Conservation (phyloP, 2,329 filamentous ascomycete genomes). For the Trichoderma hamatum region DNA sequence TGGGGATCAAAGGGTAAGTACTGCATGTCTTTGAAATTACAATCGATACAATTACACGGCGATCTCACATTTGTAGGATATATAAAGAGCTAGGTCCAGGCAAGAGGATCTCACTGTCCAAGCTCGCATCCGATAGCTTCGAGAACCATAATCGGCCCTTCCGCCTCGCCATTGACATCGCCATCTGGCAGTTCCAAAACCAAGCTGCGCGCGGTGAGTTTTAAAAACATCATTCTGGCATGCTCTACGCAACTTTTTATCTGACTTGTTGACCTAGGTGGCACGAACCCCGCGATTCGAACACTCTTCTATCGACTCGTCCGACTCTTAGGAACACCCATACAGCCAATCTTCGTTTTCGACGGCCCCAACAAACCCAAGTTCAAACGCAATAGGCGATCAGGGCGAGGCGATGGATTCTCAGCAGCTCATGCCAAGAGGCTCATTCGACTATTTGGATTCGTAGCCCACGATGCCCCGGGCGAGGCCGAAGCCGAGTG, state of each 20-base stretch:
- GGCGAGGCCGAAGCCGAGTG: conserved; percentile 98
- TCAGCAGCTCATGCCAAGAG: conserved; percentile 79
- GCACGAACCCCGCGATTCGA: conserved; percentile 84
- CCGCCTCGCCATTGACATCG: conserved; percentile 88
- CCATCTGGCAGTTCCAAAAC: conserved; percentile 96
- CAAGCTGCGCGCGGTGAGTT: conserved; percentile 72
- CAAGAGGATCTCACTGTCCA: conserved; percentile 77
- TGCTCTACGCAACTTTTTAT: not conserved
- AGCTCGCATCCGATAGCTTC: conserved; percentile 77
- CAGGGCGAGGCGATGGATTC: conserved; percentile 65
- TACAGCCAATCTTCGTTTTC: conserved; percentile 88
- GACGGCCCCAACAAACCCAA: conserved; percentile 83
- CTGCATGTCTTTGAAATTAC: accelerated
- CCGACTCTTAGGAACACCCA: conserved; percentile 73
- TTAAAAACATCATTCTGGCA: not conserved
- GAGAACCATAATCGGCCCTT: conserved; percentile 71
- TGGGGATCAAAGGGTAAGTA: conserved; percentile 68
- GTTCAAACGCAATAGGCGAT: conserved; percentile 85
- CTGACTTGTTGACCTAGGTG: conserved; percentile 54
- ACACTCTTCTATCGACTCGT: conserved; percentile 92
- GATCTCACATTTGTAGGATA: conserved; percentile 59
- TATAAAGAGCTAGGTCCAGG: conserved; percentile 87
- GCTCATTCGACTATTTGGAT: conserved; percentile 81
- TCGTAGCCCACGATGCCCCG: conserved; percentile 81
- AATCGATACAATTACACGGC: not conserved